phyloP scores from a whole-genome alignment of 441 rosid genomes.

The Cnidoscolus chayamansa region DNA sequence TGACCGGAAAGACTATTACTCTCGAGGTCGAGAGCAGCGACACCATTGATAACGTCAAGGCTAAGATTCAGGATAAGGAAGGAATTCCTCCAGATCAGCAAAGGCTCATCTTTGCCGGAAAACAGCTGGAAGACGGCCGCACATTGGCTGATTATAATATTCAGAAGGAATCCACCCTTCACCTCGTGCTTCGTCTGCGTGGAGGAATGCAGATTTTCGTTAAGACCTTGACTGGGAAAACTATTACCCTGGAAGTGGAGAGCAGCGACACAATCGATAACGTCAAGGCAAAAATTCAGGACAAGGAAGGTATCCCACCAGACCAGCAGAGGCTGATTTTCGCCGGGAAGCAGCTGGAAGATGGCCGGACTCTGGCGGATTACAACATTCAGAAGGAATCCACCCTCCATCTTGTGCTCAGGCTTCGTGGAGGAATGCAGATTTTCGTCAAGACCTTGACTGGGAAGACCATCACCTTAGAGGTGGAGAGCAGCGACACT shows the following conservation, averaged over 20 bases:
- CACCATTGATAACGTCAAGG: constrained; percentile 62
- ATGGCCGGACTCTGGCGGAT: constrained; percentile 51
- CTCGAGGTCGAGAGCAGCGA: constrained; percentile 56
- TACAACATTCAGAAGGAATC: constrained; percentile 64
- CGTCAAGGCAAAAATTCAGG: constrained; percentile 57
- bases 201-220: constrained; percentile 69
- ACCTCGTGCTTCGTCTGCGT: constrained; percentile 50
- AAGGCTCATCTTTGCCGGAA: constrained; percentile 59
- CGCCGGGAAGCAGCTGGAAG: constrained; percentile 60
- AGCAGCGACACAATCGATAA: constrained; percentile 61
- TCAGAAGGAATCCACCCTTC: constrained; percentile 56
- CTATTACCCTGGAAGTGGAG: constrained; percentile 56
- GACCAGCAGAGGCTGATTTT: constrained; percentile 62
- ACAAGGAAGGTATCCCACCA: constrained; percentile 62
- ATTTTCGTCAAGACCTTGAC: constrained; percentile 56
- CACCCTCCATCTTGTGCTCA: constrained; percentile 45
- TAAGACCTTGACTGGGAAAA: constrained; percentile 56
- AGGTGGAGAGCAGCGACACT: constrained; percentile 55
- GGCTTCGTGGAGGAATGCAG: constrained; percentile 63
- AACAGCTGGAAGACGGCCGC: constrained; percentile 56
- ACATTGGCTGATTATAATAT: constrained; percentile 60
- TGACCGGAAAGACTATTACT: constrained; percentile 57
- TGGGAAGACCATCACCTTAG: constrained; percentile 53
- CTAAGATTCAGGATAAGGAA: constrained; percentile 64
- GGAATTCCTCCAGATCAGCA: constrained; percentile 69